Base-by-base conservation (phyloP, 164 flowering plant species). In the Umbilicus rupestris region DNA sequence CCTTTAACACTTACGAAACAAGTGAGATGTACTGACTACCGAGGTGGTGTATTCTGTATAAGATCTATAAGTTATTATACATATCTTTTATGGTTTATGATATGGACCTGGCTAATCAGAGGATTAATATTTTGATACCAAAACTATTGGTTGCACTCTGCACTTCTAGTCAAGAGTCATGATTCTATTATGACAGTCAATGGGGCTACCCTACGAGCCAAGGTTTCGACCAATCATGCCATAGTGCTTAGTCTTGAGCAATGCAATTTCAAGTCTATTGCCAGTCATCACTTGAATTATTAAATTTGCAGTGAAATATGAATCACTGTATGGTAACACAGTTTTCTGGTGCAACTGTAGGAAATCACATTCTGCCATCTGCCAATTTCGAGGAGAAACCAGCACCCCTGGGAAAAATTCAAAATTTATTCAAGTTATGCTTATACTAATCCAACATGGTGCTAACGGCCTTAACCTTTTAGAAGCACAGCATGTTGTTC, bases 391-490 rank as follows among this genome's bases (percentile, higher is more conserved):
- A 77, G 92, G 85, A 65, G 72, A 82, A 66, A 72, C 69, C 33
- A 68, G 30, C 37, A 42, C 37, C 67, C 68, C 57, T 3, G 67
- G 71, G 68, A 75, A 62, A 59, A 82, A 79, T 69, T 33, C 66
- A 29, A 66, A 74, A 65, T 66, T 70, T 44, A 62, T 84, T 64
- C 96, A 89, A 77, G 98, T 94, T 70, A 70, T 90, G 59, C 74
- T 94, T 76, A 83, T 94, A 42, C 76, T 94, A 52, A 75, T 90
- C 58, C 96, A 89, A 67, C 96, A 94, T 75, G 98, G 96, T 71
- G 97, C 98, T 16, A 94, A 90, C 75, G 98, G 98, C 58, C 97
- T 94, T 30, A 90, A 94, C 76, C 91, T 94, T 59, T 81, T 94
- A 47, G 96, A 94, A 79, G 98, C 98, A 64, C 92, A 89, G 73